phyloP scores from a whole-genome alignment of 1,139 yeast species.

The Yamadazyma songkhlaensis region DNA sequence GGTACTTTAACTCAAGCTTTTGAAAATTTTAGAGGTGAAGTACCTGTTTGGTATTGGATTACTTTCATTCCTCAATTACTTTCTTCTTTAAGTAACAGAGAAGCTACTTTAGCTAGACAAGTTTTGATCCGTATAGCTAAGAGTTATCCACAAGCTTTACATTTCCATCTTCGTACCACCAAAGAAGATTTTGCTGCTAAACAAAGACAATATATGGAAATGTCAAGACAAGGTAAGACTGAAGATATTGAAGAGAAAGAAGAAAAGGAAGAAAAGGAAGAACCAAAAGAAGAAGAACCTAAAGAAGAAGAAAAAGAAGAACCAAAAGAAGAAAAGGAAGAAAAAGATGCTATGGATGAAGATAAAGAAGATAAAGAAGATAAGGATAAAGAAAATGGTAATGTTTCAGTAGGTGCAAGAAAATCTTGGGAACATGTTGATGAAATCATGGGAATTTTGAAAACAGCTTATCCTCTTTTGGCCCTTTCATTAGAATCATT shows the following conservation, averaged over 20 bases:
- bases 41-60: conserved; percentile 99
- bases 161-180: conserved; percentile 92
- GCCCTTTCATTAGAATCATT: conserved; percentile 92
- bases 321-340: conserved; percentile 2
- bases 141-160: conserved; percentile 95
- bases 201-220: conserved; percentile 73
- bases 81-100: conserved; percentile 86
- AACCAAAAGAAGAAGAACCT: conserved; percentile 5
- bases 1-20: conserved; percentile 86
- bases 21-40: conserved; percentile 91
- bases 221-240: conserved; percentile 36
- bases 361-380: conserved; percentile 5
- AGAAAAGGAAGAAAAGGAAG: conserved; percentile 11
- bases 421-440: conserved; percentile 97
- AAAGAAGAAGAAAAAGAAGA: conserved; percentile 4
- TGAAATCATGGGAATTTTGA: conserved; percentile 90
- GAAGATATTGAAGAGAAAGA: conserved; percentile 16
- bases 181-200: conserved; percentile 89
- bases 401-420: conserved; percentile 18
- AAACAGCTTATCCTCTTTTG: conserved; percentile 92
- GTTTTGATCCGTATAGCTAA: conserved; percentile 90
- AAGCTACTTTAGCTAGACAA: conserved; percentile 84
- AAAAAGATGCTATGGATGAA: conserved; percentile 2
- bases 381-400: conserved; percentile 3
- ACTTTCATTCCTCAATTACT: conserved; percentile 93